Evolutionary conservation across 345 rosid genomes (phyloP), one percentile per base, ranked within the genome.

Genomic region (Acer saccharum): DNA sequence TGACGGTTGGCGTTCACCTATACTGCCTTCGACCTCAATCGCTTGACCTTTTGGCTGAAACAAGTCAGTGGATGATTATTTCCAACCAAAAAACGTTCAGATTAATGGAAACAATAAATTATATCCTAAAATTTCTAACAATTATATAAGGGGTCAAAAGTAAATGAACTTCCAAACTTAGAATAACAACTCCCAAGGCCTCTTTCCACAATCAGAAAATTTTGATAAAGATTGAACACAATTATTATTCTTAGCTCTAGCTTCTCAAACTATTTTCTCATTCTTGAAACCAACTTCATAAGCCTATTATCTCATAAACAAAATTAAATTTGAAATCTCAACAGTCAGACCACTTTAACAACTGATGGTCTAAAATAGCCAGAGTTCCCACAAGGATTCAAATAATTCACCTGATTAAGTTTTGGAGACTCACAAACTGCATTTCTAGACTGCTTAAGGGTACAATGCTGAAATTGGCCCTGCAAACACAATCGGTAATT

Each of bases 41-140:
- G 92, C 86, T 73, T 84, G 87, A 73, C 93, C 96, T 78, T 81
- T 85, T 62, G 83, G 80, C 87, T 86, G 84, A 80, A 84, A 76
- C 54, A 68, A 54, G 58, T 54, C 74, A 35, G 43, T 39, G 39
- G 57, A 18, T 29, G 68, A 43, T 69, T 48, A 62, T 7, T 27
- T 35, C 65, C 68, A 80, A 48, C 23, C 39, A 76, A 20, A 63
- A 48, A 69, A 23, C 18, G 1, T 44, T 27, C 25, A 55, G 46
- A 10, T 27, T 16, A 17, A 29, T 55, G 12, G 1, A 17, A 71
- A 55, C 12, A 35, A 17, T 3, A 55, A 18, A 17, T 27, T 16
- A 29, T 18, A 54, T 16, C 58, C 8, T 16, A 54, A 50, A 4
- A n/a, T 18, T 69, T n/a, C 35, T 3, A 69, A 21, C 17, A 21